Percentiles rank a stretch among this genome's conserved stretches.
Evolutionary conservation across 1,284 basidiomycete genomes (phyloP).

Genomic region (Coniferiporia weirii): DNA sequence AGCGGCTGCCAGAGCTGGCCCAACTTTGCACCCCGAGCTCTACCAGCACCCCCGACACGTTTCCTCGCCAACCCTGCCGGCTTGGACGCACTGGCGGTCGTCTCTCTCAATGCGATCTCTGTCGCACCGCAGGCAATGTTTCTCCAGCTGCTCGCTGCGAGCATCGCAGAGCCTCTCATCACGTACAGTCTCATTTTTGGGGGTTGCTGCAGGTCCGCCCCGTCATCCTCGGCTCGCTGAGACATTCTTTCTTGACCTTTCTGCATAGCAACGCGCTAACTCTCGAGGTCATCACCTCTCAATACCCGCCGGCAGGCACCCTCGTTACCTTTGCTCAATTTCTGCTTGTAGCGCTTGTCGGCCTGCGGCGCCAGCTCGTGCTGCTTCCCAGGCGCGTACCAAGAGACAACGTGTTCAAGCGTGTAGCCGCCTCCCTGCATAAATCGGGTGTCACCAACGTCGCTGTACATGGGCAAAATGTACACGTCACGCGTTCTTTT

Average conservation of each 20-base stretch:
- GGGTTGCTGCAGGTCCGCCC: conserved; percentile 53
- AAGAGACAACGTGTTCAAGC: conserved; percentile 5
- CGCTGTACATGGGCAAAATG: neutral
- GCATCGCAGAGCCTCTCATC: conserved; percentile 36
- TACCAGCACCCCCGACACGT: neutral
- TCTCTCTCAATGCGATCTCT: neutral
- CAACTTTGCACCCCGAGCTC: neutral
- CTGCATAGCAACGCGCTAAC: conserved; percentile 62
- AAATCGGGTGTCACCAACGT: neutral
- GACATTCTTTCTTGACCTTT: neutral
- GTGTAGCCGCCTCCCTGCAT: neutral
- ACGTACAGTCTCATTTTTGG: conserved; percentile 48
- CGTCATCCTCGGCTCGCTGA: neutral
- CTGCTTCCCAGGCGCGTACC: conserved; percentile 12
- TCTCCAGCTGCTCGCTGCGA: neutral
- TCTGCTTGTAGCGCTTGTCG: conserved; percentile 64
- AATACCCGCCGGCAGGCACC: conserved; percentile 62
- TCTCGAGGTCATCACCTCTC: conserved; percentile 59
- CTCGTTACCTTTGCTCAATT: conserved; percentile 87
- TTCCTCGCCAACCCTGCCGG: neutral
- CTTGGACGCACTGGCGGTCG: neutral
- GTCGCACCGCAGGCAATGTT: neutral
- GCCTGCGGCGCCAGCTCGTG: conserved; percentile 55
- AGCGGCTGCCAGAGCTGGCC: neutral
- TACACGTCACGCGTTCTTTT: neutral